phyloP scores from a whole-genome alignment of 345 rosid genomes.

The Odontarrhena argentea region DNA sequence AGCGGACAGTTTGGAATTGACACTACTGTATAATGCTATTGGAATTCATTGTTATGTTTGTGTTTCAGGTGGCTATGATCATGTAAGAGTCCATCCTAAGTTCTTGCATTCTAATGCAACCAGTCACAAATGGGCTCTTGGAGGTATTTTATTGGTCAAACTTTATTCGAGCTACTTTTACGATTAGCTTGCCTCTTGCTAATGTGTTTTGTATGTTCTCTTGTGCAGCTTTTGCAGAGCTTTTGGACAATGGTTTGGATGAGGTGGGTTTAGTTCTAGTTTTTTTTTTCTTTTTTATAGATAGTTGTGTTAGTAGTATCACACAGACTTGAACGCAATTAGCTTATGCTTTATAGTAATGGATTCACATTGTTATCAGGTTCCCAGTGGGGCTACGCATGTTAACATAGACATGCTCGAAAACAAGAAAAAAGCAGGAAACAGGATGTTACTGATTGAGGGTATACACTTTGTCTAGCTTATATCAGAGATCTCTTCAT shows the following conservation, averaged over 20 bases:
- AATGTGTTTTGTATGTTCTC: conserved; percentile 16
- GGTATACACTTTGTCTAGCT: conserved; percentile 48
- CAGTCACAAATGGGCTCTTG: conserved; percentile 99
- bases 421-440: conserved; percentile 68
- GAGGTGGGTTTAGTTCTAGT: conserved; percentile 54
- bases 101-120: conserved; percentile 97
- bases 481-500: neutral
- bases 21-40: no score
- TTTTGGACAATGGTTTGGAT: conserved; percentile 84
- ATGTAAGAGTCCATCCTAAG: conserved; percentile 93
- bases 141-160: conserved; percentile 53
- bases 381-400: conserved; percentile 73
- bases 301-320: neutral
- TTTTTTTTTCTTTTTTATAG: neutral
- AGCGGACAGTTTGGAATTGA: no score
- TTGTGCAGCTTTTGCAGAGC: conserved; percentile 89
- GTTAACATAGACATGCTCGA: conserved; percentile 72
- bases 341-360: conserved; percentile 20
- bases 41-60: neutral
- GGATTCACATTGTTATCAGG: conserved; percentile 47
- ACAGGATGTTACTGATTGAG: conserved; percentile 73
- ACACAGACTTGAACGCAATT: neutral
- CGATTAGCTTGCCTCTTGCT: conserved; percentile 4
- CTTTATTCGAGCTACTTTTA: neutral
- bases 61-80: conserved; percentile 75